A percentile compares a stretch with the other conserved stretches of the same genome.
phyloP scores from a whole-genome alignment of 345 rosid species.

The Lumnitzera littorea region DNA sequence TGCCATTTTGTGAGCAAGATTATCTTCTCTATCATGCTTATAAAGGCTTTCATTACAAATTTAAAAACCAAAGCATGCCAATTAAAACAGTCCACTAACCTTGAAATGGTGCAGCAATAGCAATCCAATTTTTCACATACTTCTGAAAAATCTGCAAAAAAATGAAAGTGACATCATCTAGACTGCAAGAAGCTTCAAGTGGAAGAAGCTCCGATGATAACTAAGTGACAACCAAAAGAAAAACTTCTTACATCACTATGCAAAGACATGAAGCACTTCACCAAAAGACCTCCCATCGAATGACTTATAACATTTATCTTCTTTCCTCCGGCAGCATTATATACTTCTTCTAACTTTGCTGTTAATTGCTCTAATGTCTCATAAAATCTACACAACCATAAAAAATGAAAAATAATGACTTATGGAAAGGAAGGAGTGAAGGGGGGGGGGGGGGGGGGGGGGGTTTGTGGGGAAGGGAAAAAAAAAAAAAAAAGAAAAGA shows the following conservation, averaged over 20 bases:
- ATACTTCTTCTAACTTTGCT: constrained; percentile 53
- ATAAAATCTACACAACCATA: constrained; percentile 35
- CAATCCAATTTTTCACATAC: constrained; percentile 91
- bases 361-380: constrained; percentile 70
- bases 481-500: background rate
- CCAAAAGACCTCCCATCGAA: constrained; percentile 93
- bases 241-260: constrained; percentile 53
- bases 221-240: background rate
- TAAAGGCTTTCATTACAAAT: no score
- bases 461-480: no score
- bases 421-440: background rate
- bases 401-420: constrained; percentile 13
- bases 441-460: no score
- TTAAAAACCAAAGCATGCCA: background rate
- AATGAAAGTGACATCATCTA: background rate
- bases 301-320: constrained; percentile 83
- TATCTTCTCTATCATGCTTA: no score
- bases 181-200: background rate
- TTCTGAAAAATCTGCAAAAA: constrained; percentile 66
- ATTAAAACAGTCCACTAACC: constrained; percentile 32
- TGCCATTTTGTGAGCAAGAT: no score
- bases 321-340: constrained; percentile 78
- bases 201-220: background rate
- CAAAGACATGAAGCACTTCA: constrained; percentile 90
- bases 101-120: constrained; percentile 88